Evolutionary conservation across 1,284 basidiomycete genomes (phyloP), one percentile per base, ranked within the genome.

Genomic region (Ganoderma resinaceum): DNA sequence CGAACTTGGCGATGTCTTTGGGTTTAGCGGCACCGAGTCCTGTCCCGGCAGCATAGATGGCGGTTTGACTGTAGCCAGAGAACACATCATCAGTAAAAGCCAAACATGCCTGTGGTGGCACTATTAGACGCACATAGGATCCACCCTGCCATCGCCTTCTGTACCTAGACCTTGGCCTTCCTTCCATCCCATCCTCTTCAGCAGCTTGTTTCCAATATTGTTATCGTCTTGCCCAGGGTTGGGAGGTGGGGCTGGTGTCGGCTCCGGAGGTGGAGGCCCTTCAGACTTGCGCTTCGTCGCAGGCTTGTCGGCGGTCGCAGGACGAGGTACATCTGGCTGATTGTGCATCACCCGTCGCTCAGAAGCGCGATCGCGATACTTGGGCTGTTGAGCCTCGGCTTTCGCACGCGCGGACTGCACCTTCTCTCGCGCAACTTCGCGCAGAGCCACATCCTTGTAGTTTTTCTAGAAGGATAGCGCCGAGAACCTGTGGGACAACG

Each of bases 141-240:
- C 95, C 20, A 95, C 90, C 64, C 95, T 82, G 26, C 96, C 96
- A 66, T 94, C 93, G 7, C 91, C 94, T 65, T 85, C 86, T 7
- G 87, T 85, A 0, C 96, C 96, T 52, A 98, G 81, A 0, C 96
- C 96, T n/a, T 87, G 91, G 3, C 96, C 96, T 76, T 93, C 90
- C 69, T 87, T 92, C 96, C 96, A 98, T 0, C 96, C 96, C 96
- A 98, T 97, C 87, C 96, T 95, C 78, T 95, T 95, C 72, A 98
- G 79, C 66, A 98, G 78, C 79, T 95, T 95, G 78, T 97, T 96
- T 14, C 96, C 96, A 11, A 95, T 88, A 73, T 97, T 97, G 57
- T 77, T 89, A 63, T 90, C 87, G 75, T 97, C 95, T 76, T 93
- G 82, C 2, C 87, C 93, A 1, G 89, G 92, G 68, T 90, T 87